Percentiles rank a stretch among this genome's conserved stretches.
These are phyloP conservation scores for Aspergillus tamarii DNA, from an alignment of 2,329 filamentous ascomycete genomes.

Conservation along the genomic window DNA sequence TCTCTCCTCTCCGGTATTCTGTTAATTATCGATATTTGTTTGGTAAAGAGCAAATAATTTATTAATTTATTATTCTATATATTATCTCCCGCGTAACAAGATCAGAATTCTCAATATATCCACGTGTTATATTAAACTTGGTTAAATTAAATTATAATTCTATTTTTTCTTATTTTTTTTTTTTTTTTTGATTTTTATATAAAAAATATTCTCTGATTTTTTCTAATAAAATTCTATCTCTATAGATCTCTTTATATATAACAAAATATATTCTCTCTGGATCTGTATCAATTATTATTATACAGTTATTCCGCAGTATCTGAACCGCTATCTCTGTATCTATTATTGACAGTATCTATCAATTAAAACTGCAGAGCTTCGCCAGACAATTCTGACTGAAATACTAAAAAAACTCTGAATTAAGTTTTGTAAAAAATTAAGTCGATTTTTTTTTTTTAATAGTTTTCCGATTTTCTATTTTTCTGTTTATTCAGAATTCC, in stretches of 20 bases:
- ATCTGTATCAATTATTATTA: slow-evolving; percentile 7
- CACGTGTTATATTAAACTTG: no score
- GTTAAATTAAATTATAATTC: no score
- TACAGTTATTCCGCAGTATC: not conserved
- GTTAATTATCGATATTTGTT: no score
- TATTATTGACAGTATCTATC: not conserved
- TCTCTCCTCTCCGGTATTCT: no score
- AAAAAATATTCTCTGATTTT: no score
- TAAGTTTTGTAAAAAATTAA: not conserved
- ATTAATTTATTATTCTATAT: no score
- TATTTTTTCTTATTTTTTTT: no score
- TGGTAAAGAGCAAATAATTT: no score
- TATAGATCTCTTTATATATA: slow-evolving; percentile 10
- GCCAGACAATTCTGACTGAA: not conserved
- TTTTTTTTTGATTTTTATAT: no score
- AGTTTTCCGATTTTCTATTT: not conserved
- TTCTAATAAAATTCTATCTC: not conserved
- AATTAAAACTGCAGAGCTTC: not conserved
- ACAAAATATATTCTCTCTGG: not conserved
- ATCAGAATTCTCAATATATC: no score
- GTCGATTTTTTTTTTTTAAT: not conserved
- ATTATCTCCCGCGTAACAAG: no score
- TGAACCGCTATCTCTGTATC: not conserved
- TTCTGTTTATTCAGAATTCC: not conserved
- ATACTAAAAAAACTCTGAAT: not conserved